Percentiles rank a stretch among this genome's conserved stretches.
phyloP scores from a whole-genome alignment of 441 rosid genomes.

The Euphorbia corollata region DNA sequence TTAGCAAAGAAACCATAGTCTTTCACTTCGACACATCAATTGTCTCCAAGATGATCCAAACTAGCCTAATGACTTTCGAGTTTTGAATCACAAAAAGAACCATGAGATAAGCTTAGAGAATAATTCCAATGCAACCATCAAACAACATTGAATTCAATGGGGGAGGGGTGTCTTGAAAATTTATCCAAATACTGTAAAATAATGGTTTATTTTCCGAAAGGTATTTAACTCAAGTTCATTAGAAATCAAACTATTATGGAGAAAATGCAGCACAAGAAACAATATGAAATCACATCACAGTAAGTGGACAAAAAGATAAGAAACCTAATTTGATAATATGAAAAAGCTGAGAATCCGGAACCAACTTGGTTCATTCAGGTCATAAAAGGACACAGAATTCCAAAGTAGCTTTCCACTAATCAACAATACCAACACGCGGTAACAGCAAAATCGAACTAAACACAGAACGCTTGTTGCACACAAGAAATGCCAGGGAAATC shows the following conservation, averaged over 20 bases:
- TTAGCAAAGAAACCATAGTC: no score
- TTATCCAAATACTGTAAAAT: no score
- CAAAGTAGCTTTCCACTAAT: conserved; percentile 27
- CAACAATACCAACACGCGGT: conserved; percentile 23
- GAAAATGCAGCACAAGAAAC: neutral
- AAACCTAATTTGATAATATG: neutral
- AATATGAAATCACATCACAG: neutral
- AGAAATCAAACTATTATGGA: conserved; percentile 5
- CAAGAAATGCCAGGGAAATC: conserved; percentile 16
- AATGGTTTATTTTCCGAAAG: no score
- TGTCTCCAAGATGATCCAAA: no score
- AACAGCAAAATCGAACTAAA: conserved; percentile 26
- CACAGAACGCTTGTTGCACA: conserved; percentile 23
- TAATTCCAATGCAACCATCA: no score
- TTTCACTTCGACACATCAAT: no score
- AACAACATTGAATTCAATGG: no score
- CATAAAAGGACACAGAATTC: conserved; percentile 18
- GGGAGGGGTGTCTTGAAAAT: no score
- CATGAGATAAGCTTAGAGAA: no score
- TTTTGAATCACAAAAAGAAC: no score
- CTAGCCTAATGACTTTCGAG: no score
- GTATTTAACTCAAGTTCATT: no score
- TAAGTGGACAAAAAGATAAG: neutral
- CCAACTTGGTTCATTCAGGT: conserved; percentile 23
- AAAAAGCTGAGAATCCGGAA: conserved; percentile 14